Conservation (phyloP, 306 rosid genomes). For the Sicyos baderoa region DNA sequence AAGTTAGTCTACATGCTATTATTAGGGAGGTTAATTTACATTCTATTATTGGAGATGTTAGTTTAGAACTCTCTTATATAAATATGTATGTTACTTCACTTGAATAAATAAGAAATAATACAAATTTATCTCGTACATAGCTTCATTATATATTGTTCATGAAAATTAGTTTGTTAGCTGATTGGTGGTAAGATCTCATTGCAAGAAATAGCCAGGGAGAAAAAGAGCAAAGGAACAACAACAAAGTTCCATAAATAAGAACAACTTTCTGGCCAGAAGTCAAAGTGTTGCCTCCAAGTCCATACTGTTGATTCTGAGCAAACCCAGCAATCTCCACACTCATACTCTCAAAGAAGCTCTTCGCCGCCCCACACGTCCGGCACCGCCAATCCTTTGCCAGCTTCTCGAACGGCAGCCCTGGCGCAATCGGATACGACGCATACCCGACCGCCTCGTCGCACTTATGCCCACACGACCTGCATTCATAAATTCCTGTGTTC, state of each 20-base stretch:
- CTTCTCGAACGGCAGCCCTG: slow-evolving; percentile 66
- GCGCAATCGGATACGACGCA: slow-evolving; percentile 72
- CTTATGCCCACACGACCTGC: slow-evolving; percentile 90
- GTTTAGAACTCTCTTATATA: no score
- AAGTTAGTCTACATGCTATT: no score
- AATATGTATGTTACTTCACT: no score
- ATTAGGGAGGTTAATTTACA: no score
- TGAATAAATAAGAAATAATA: no score
- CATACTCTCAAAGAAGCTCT: slow-evolving; percentile 72
- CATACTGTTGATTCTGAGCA: slow-evolving; percentile 91
- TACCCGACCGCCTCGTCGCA: slow-evolving; percentile 80
- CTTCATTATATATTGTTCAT: no score
- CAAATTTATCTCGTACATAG: no score
- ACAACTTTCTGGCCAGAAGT: slow-evolving; percentile 85
- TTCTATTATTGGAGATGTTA: no score
- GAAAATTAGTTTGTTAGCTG: no score
- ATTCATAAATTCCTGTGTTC: slow-evolving; percentile 80
- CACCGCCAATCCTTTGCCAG: slow-evolving; percentile 92
- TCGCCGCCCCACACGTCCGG: slow-evolving; percentile 89
- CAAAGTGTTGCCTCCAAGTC: slow-evolving; percentile 75
- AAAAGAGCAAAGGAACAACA: slow-evolving; percentile 68
- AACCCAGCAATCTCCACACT: slow-evolving; percentile 92
- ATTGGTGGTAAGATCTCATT: no score
- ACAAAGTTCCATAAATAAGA: slow-evolving; percentile 68
- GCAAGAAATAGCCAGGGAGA: slow-evolving; percentile 78